Conservation (phyloP, 331 rosid genomes). For the Quercus lobata region DNA sequence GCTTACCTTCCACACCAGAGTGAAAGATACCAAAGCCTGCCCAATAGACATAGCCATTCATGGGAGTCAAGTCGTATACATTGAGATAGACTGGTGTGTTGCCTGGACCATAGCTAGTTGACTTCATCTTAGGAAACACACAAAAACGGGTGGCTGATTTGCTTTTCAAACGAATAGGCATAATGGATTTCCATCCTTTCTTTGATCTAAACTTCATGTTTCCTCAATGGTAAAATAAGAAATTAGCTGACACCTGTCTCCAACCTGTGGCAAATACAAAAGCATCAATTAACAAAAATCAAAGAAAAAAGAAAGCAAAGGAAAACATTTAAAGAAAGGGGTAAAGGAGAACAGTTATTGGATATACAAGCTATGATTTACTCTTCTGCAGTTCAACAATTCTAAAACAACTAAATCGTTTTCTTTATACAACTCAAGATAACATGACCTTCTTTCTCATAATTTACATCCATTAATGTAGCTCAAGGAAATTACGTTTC, state of each 20-base stretch:
- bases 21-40: slow-evolving; percentile 96
- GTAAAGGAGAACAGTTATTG: not conserved
- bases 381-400: not conserved
- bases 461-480: not conserved
- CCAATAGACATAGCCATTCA: slow-evolving; percentile 95
- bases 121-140: slow-evolving; percentile 62
- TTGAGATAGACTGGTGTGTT: slow-evolving; percentile 84
- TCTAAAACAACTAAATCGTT: not conserved
- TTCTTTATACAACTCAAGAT: not conserved
- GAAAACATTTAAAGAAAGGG: not conserved
- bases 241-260: slow-evolving; percentile 28
- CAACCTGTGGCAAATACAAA: slow-evolving; percentile 17
- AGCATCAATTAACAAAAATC: not conserved
- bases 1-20: slow-evolving; percentile 93
- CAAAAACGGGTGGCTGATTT: slow-evolving; percentile 70
- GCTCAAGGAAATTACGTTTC: too few relatives aligned
- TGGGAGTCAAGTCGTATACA: slow-evolving; percentile 91
- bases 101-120: slow-evolving; percentile 55
- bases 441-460: not conserved
- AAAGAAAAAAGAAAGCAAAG: not conserved
- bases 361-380: not conserved
- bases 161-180: slow-evolving; percentile 67
- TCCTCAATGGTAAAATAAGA: slow-evolving; percentile 17
- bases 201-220: slow-evolving; percentile 72
- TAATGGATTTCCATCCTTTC: slow-evolving; percentile 78